Base-by-base conservation (phyloP, 805 yeast species). In the Gaillardinia entomophila region DNA sequence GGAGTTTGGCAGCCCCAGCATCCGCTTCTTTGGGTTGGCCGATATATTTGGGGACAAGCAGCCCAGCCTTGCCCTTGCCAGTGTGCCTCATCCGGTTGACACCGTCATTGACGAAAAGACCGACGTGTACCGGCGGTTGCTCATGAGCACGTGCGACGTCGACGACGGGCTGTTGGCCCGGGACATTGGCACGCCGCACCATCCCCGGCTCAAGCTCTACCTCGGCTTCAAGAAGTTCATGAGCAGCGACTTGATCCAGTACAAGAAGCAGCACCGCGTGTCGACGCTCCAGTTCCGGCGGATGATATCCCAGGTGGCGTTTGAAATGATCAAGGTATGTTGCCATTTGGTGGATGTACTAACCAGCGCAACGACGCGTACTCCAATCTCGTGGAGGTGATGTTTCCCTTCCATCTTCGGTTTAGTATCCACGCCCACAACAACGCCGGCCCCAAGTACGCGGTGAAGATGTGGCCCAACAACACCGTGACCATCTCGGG, bases 371-470 rank as follows among this genome's bases (percentile, higher is more conserved):
- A 77, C 46, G 82, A 77, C 45, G 82, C 82, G 1, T 76, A 77
- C 47, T 76, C 82, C 6, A 77, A 77, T 48, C 57, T 76, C 43
- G 79, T 77, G 24, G 82, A 76, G 38, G 51, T 76, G 35, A 48
- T 75, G 24, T 75, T 77, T 36, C 82, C 82, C 5, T 74, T 70
- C 47, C 79, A 76, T 45, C 49, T 76, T 48, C 62, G 82, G 44
- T 58, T 76, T 22, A 75, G 81, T 6, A 76, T 77, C 38, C 82
- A 77, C 50, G 79, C 82, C 0, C 82, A 77, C 48, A 66, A 58
- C 24, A 77, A 76, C 38, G 47, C 57, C 23, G 82, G 82, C 1
- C 82, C 82, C 11, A 77, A 77, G 49, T 76, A 60, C 53, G 82
- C 81, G 16, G 62, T 77, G 60, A 59, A 30, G 54, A 53, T 31